Percentiles rank a stretch among this genome's conserved stretches.
These are phyloP conservation scores for Lentinula guzmanii DNA, from an alignment of 768 basidiomycete genomes.

Conservation along the genomic window DNA sequence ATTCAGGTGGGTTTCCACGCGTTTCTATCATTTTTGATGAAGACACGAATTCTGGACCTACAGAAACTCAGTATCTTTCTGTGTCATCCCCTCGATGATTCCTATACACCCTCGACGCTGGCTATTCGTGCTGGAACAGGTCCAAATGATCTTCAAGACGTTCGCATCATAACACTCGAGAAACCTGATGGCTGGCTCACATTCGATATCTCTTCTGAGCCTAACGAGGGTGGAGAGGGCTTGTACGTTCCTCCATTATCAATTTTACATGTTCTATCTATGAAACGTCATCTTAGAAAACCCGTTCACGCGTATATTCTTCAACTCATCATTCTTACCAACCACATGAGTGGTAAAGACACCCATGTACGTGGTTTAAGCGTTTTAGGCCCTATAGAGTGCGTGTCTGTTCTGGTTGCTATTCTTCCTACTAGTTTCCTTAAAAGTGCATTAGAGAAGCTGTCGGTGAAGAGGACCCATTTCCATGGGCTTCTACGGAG, in stretches of 20 bases:
- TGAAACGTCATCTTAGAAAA: conserved; percentile 43
- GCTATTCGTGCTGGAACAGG: conserved; percentile 91
- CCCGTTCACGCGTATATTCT: conserved; percentile 86
- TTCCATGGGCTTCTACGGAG: conserved; percentile 55
- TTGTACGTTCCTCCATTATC: conserved; percentile 44
- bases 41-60: neutral
- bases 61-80: conserved; percentile 87
- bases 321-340: conserved; percentile 84
- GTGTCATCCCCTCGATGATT: conserved; percentile 82
- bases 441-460: conserved; percentile 26
- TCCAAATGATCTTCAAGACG: conserved; percentile 87
- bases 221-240: conserved; percentile 72
- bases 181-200: conserved; percentile 95
- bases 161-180: conserved; percentile 75
- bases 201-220: conserved; percentile 77
- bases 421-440: neutral
- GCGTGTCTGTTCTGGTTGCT: conserved; percentile 10
- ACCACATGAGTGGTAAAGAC: conserved; percentile 98
- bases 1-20: conserved; percentile 58
- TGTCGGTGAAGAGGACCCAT: conserved; percentile 60
- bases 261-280: neutral
- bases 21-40: neutral
- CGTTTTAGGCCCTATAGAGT: conserved; percentile 86
- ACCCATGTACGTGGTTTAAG: conserved; percentile 92
- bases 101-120: conserved; percentile 92